These are phyloP conservation scores for Striga hermonthica DNA, from an alignment of 305 asterid genomes.

Conservation along the genomic window DNA sequence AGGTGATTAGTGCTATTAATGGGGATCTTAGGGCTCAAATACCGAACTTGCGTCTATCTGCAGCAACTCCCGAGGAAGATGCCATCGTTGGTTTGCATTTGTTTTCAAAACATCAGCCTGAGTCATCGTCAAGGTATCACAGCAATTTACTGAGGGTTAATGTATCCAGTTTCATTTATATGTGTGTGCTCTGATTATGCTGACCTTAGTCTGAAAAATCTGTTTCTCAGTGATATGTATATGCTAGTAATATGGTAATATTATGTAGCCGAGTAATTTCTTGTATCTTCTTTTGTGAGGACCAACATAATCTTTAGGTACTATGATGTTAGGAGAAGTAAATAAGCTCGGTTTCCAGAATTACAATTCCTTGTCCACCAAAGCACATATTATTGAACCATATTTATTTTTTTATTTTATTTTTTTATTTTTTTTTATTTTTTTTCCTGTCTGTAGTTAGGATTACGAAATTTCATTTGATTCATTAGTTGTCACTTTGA, in stretches of 20 bases:
- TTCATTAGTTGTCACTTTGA: neutral
- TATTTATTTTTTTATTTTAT: neutral
- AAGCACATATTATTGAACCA: neutral
- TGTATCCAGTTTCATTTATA: slow-evolving; percentile 5
- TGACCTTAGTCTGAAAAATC: neutral
- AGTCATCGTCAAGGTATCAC: slow-evolving; percentile 54
- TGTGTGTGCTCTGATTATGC: slow-evolving; percentile 8
- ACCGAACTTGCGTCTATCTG: slow-evolving; percentile 31
- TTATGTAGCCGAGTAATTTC: neutral
- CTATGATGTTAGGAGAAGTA: neutral
- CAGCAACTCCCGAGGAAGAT: slow-evolving; percentile 42
- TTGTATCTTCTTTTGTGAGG: neutral
- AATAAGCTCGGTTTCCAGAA: neutral
- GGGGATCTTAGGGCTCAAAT: slow-evolving; percentile 59
- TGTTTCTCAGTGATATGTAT: neutral
- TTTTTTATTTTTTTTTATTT: too few species aligned
- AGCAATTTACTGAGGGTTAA: slow-evolving; percentile 5
- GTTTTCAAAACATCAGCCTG: slow-evolving; percentile 48
- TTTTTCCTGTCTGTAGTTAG: too few species aligned
- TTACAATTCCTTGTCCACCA: neutral
- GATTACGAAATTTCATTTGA: neutral
- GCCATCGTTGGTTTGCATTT: slow-evolving; percentile 66
- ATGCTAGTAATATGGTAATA: slow-evolving; percentile 3
- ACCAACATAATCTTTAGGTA: neutral
- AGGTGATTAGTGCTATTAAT: slow-evolving; percentile 64